phyloP scores from a whole-genome alignment of 352 stramenopile species.

The Pelagophyceae sp. region DNA sequence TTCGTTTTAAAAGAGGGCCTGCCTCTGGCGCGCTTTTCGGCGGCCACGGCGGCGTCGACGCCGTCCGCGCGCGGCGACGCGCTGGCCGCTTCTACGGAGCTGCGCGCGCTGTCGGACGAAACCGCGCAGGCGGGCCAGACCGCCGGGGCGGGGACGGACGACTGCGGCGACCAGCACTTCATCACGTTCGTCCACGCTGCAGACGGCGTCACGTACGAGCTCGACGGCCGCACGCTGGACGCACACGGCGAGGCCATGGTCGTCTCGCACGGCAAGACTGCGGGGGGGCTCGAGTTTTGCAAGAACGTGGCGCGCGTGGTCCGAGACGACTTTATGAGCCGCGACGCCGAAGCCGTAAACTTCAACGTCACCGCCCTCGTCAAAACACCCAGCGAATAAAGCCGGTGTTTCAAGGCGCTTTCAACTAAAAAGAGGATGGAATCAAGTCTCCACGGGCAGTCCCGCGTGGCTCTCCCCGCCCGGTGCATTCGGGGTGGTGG shows the following conservation, averaged over 20 bases:
- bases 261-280: slow-evolving; percentile 26
- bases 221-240: slow-evolving; percentile 30
- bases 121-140: slow-evolving; percentile 25
- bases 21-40: slow-evolving; percentile 19
- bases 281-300: slow-evolving; percentile 14
- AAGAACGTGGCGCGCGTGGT: slow-evolving; percentile 25
- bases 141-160: slow-evolving; percentile 22
- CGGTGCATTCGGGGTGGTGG: too few relatives aligned
- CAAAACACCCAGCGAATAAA: too few relatives aligned
- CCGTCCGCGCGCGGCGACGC: slow-evolving; percentile 9
- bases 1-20: slow-evolving; percentile 2
- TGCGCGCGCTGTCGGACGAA: slow-evolving; percentile 25
- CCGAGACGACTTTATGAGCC: slow-evolving; percentile 28
- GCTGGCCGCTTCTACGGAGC: background rate
- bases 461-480: too few relatives aligned
- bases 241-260: slow-evolving; percentile 7
- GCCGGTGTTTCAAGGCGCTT: too few relatives aligned
- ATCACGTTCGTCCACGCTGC: slow-evolving; percentile 26
- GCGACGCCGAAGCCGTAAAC: slow-evolving; percentile 27
- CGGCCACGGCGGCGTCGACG: background rate
- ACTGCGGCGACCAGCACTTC: slow-evolving; percentile 29
- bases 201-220: slow-evolving; percentile 23
- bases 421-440: too few relatives aligned
- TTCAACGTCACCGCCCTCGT: slow-evolving; percentile 30
- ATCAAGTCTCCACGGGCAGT: too few relatives aligned